phyloP scores from a whole-genome alignment of 345 rosid species.

The Hypericum androsaemum region DNA sequence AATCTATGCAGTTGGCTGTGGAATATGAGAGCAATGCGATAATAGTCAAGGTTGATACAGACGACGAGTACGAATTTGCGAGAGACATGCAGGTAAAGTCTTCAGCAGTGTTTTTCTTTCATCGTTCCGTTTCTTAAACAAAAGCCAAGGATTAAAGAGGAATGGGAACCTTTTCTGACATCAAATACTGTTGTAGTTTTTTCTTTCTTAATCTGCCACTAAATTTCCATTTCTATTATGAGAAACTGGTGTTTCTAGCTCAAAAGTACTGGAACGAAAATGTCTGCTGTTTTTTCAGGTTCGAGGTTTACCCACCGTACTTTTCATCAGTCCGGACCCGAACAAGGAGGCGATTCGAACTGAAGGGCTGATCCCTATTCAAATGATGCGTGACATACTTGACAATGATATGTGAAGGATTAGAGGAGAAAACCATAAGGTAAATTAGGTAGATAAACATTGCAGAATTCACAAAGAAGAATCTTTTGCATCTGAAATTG shows the following conservation, averaged over 20 bases:
- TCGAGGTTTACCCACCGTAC: constrained; percentile 77
- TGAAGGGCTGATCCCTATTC: constrained; percentile 79
- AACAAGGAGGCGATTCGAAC: constrained; percentile 82
- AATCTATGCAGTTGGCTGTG: constrained; percentile 59
- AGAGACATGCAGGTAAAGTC: constrained; percentile 70
- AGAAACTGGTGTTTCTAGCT: too few species aligned
- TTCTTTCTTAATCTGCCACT: too few species aligned
- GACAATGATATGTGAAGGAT: constrained; percentile 64
- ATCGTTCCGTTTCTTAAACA: background rate
- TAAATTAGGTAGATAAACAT: too few species aligned
- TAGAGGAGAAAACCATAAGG: too few species aligned
- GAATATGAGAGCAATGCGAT: constrained; percentile 72
- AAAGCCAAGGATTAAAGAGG: too few species aligned
- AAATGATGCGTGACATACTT: constrained; percentile 86
- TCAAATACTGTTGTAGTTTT: too few species aligned
- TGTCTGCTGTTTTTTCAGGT: constrained; percentile 37
- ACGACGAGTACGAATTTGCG: constrained; percentile 85
- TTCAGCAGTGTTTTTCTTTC: background rate
- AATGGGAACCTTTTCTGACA: too few species aligned
- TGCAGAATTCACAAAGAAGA: too few species aligned
- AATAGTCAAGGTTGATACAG: constrained; percentile 86
- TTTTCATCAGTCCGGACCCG: constrained; percentile 81
- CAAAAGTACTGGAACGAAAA: background rate
- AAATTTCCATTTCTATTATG: too few species aligned
- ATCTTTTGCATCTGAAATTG: too few species aligned